These are phyloP conservation scores for Solanum chiquidenum DNA, from an alignment of 257 asterid species.

Conservation along the genomic window DNA sequence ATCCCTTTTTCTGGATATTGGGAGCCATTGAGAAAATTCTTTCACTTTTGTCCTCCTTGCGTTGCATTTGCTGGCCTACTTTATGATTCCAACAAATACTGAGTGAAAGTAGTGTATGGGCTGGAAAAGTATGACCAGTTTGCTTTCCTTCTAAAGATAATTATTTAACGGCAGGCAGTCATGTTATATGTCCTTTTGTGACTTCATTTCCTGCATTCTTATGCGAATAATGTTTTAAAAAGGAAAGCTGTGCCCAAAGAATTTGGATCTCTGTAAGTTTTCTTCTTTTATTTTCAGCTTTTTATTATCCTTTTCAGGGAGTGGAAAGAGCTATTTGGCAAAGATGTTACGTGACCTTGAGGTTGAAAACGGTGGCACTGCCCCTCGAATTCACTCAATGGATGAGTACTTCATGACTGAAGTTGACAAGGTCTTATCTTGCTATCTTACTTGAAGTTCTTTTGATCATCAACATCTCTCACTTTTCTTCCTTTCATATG, in stretches of 20 bases:
- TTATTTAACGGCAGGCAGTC: neutral
- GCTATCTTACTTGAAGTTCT: neutral
- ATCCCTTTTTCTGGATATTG: neutral
- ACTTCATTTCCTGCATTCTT: neutral
- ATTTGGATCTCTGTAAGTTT: neutral
- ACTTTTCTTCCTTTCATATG: neutral
- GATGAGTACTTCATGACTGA: slow-evolving; percentile 99
- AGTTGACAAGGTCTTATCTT: slow-evolving; percentile 73
- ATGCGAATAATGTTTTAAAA: neutral
- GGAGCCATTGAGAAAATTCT: neutral
- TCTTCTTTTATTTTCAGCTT: neutral
- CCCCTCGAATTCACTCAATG: slow-evolving; percentile 89
- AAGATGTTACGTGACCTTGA: slow-evolving; percentile 82
- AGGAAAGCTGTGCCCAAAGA: neutral
- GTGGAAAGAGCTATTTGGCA: slow-evolving; percentile 98
- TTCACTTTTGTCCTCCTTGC: neutral
- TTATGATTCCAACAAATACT: neutral
- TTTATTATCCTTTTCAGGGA: slow-evolving; percentile 44
- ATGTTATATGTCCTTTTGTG: neutral
- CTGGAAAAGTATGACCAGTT: neutral
- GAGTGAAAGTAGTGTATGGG: neutral
- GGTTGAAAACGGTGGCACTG: slow-evolving; percentile 88
- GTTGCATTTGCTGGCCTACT: neutral
- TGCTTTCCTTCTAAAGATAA: neutral
- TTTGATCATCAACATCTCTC: neutral